Percentiles rank a stretch among this genome's conserved stretches.
These are phyloP conservation scores for Penicillium paradoxum DNA, from an alignment of 495 filamentous ascomycete genomes.

Conservation along the genomic window DNA sequence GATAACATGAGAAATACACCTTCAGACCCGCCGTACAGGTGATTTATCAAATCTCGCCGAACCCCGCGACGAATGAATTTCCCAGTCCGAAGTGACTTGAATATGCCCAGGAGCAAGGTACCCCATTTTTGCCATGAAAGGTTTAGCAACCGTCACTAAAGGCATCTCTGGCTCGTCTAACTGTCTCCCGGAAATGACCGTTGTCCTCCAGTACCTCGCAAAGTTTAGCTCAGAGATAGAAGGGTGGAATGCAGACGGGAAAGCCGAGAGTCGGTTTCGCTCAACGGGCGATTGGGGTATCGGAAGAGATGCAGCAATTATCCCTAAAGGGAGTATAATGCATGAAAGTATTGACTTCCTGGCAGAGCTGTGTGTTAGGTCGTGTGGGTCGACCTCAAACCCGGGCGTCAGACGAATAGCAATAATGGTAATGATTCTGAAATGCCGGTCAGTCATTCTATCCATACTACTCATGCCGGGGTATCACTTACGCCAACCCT, in stretches of 20 bases:
- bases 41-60: conserved; percentile 16
- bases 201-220: conserved; percentile 14
- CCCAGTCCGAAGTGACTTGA: conserved; percentile 26
- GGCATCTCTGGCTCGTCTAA: conserved; percentile 21
- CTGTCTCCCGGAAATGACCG: conserved; percentile 1
- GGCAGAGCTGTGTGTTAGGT: conserved; percentile 12
- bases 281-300: conserved; percentile 6
- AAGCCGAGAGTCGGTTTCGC: not conserved
- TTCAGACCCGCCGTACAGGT: not conserved
- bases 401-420: conserved; percentile 14
- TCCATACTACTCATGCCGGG: not conserved
- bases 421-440: conserved; percentile 14
- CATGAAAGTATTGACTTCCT: conserved; percentile 17
- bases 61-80: conserved; percentile 27
- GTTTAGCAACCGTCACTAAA: conserved; percentile 16
- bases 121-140: conserved; percentile 18
- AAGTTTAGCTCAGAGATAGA: not conserved
- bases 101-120: conserved; percentile 22
- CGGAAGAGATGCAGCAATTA: conserved; percentile 21
- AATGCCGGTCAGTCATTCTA: not conserved
- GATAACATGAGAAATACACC: not conserved
- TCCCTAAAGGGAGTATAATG: conserved; percentile 10
- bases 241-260: conserved; percentile 2
- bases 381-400: conserved; percentile 4
- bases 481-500: conserved; percentile 11